Base-by-base conservation (phyloP, 148 eudicot species). In the Amaranthus hypochondriacus region DNA sequence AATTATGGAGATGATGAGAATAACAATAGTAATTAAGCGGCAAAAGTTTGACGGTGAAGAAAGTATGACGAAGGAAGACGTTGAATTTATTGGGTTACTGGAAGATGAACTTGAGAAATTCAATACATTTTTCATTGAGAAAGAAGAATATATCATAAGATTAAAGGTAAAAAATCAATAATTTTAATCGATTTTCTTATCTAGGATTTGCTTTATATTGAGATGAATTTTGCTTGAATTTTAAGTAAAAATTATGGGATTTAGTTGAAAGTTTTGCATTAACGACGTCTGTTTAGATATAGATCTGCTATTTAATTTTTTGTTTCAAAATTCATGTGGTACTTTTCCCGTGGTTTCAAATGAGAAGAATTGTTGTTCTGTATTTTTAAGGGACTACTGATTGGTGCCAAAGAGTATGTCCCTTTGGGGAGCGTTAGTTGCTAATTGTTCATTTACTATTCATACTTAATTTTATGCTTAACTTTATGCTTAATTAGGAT, bases 71-170 rank as follows among this genome's bases (percentile, higher is more conserved):
- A 73, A 81, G 65, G 93, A 86, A 80, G 95, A 92, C 80, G 79
- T 76, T 52, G 87, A 87, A 77, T 96, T 92, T 69, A 66, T 92
- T 39, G 76, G 77, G 77, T 73, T 96, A 58, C 81, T 96, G 75
- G 97, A 96, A 79, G 89, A 73, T 71, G 99, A 96, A 75, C 82
- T 96, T 6, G 94, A 92, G 78, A 96, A 96, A 79, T 92, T 96
- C 74, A 96, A 96, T 66, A 48, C 79, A 1, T 95, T 95, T 72
- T 95, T 92, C 75, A 88, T 88, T 61, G 99, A 95, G 81, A 80
- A 96, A 74, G 99, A 96, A 70, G 99, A 96, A 66, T 96, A 90
- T 68, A 89, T 96, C 77, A 96, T 96, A 75, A 78, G 86, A 85
- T 78, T 96, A 51, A 92, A 96, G 97, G 99, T 96, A 79, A 5